phyloP scores from a whole-genome alignment of 2,329 filamentous ascomycete species.

The Aureobasidium lini region DNA sequence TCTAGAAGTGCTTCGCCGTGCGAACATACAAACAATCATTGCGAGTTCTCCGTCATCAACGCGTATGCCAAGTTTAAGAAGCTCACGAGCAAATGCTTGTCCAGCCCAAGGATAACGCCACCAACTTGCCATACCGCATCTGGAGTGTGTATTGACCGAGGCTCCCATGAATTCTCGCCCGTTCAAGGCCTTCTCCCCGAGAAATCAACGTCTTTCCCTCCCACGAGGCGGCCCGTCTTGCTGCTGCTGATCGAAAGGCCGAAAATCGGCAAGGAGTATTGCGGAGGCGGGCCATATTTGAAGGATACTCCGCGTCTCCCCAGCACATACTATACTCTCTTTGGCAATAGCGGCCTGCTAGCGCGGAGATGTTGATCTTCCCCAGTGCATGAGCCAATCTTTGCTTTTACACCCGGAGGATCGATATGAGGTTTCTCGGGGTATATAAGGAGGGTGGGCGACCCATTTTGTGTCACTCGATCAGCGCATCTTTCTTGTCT shows the following conservation, averaged over 20 bases:
- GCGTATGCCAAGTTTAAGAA: not conserved
- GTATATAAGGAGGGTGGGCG: constrained; percentile 1
- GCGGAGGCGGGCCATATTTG: not conserved
- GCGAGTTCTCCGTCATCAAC: too few relatives aligned
- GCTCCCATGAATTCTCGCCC: not conserved
- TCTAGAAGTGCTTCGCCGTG: too few relatives aligned
- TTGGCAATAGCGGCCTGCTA: not conserved
- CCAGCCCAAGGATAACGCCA: not conserved
- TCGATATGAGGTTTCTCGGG: not conserved
- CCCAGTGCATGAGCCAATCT: not conserved
- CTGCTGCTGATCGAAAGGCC: not conserved
- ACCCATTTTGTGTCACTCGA: not conserved
- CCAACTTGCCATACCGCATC: not conserved
- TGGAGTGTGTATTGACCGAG: not conserved
- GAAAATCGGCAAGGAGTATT: not conserved
- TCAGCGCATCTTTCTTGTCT: not conserved
- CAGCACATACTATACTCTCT: not conserved
- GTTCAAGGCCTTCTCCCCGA: not conserved
- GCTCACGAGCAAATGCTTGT: not conserved
- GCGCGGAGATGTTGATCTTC: not conserved
- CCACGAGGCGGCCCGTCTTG: too few relatives aligned
- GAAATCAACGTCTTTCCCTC: too few relatives aligned
- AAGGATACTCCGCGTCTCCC: not conserved
- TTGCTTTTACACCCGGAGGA: not conserved
- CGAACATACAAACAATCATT: too few relatives aligned